Conservation (phyloP, 495 filamentous ascomycete genomes). For the Cercophora sp. region DNA sequence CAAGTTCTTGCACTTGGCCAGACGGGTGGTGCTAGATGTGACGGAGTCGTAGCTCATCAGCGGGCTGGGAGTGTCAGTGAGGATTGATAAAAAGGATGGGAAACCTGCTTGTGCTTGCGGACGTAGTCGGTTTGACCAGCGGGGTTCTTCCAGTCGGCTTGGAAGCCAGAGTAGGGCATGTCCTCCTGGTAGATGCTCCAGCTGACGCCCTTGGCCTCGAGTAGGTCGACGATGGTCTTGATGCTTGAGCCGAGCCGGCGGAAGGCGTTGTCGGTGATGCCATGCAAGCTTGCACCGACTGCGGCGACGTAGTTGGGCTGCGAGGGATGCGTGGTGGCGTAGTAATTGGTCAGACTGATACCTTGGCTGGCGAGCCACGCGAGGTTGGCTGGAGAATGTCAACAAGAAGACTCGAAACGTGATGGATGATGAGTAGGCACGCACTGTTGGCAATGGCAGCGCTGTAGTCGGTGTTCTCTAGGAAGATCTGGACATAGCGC, state of each 20-base stretch:
- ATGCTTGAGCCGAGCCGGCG: conserved; percentile 54
- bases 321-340: conserved; percentile 31
- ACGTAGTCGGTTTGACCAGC: conserved; percentile 17
- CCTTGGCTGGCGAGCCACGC: conserved; percentile 56
- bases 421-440: background rate
- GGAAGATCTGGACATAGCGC: conserved; percentile 63
- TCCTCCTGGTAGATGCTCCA: conserved; percentile 72
- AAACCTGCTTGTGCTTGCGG: conserved; percentile 48
- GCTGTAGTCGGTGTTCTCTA: conserved; percentile 65
- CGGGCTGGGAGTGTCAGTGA: conserved; percentile 38
- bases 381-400: conserved; percentile 17
- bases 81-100: background rate
- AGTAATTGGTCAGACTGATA: conserved; percentile 63
- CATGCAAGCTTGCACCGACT: conserved; percentile 59
- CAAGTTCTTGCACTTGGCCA: conserved; percentile 65
- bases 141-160: conserved; percentile 53
- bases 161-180: conserved; percentile 64
- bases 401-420: background rate
- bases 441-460: conserved; percentile 19
- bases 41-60: conserved; percentile 58
- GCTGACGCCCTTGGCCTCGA: conserved; percentile 62
- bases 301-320: conserved; percentile 66
- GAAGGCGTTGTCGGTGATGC: conserved; percentile 62
- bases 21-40: conserved; percentile 49
- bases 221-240: conserved; percentile 65